Evolutionary conservation across 2,329 filamentous ascomycete genomes (phyloP), one percentile per base, ranked within the genome.

Genomic region (Alternaria incomplexa): DNA sequence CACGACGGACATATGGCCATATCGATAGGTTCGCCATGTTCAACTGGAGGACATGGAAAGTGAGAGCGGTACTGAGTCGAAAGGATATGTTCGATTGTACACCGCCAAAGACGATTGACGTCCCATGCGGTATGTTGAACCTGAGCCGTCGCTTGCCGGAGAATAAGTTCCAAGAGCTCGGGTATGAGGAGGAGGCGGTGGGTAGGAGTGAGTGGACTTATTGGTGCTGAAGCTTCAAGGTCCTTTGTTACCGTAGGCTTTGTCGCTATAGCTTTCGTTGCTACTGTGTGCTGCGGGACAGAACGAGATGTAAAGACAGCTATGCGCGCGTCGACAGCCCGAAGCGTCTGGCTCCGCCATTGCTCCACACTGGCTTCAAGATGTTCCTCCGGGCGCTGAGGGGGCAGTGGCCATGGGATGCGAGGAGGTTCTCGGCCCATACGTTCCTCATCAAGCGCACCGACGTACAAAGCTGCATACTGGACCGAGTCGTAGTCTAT

Each of bases 51-150:
- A 40, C 36, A 40, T 40, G 36, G 36, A 40, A 40, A 40, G 15
- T 40, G 36, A 40, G 36, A 40, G 15, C 36, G 36, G n/a, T 40
- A 40, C 36, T 40, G 36, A 40, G 36, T 40, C 6, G 36, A 40
- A 40, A 40, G 36, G 36, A 40, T 40, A 40, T 40, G 36, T 40
- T 40, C 36, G n/a, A 40, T 40, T 40, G 36, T 40, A 40, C 36
- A 40, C n/a, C 36, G 36, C 36, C 36, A 40, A 40, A 40, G 25
- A 30, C 11, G 20, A 17, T 13, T 48, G 4, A 57, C 26, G 4
- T 50, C 13, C 55, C 45, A 57, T 36, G 55, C 55, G 6, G 55
- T 36, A 25, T 48, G 46, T 48, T 57, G 52, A 10, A 36, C 52
- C 12, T 17, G 22, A n/a, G 30, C 20, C 15, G 20, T 55, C n/a